Evolutionary conservation across 202 grass and related monocot genomes (phyloP).

Genomic region (Sporobolus alterniflorus): DNA sequence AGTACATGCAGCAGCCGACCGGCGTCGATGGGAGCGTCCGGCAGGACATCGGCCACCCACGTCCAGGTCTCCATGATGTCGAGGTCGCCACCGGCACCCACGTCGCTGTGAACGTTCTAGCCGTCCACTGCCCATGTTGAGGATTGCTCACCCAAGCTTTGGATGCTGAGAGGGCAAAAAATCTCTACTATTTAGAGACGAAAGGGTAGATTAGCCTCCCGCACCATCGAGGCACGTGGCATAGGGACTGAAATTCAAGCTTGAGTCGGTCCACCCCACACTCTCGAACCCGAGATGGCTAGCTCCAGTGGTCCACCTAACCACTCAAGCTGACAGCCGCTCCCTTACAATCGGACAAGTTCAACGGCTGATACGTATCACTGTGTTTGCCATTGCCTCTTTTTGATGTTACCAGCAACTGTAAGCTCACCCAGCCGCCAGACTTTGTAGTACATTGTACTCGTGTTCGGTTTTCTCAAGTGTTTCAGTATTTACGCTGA

Average conservation of each 20-base stretch:
- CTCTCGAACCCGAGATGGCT: too few species aligned
- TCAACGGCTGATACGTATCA: background rate
- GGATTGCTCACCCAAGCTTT: slow-evolving; percentile 1
- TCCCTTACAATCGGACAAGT: too few species aligned
- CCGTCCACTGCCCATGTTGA: slow-evolving; percentile 27
- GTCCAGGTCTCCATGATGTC: slow-evolving; percentile 49
- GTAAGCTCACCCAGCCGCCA: background rate
- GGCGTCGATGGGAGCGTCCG: slow-evolving; percentile 39
- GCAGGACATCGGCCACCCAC: slow-evolving; percentile 24
- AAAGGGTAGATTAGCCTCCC: too few species aligned
- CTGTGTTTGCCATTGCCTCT: background rate
- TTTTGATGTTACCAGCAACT: background rate
- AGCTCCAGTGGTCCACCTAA: too few species aligned
- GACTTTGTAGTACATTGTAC: background rate
- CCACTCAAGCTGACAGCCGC: too few species aligned
- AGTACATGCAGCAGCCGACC: slow-evolving; percentile 47
- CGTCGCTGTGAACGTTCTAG: slow-evolving; percentile 28
- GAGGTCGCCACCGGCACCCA: slow-evolving; percentile 21
- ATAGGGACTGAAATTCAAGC: too few species aligned
- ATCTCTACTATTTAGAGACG: too few species aligned
- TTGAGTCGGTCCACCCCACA: too few species aligned
- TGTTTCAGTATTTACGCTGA: background rate
- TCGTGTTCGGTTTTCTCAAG: background rate
- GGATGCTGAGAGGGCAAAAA: background rate
- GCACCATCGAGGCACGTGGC: too few species aligned